These are phyloP conservation scores for Neurospora intermedia DNA, from an alignment of 495 filamentous ascomycete species.

Conservation along the genomic window DNA sequence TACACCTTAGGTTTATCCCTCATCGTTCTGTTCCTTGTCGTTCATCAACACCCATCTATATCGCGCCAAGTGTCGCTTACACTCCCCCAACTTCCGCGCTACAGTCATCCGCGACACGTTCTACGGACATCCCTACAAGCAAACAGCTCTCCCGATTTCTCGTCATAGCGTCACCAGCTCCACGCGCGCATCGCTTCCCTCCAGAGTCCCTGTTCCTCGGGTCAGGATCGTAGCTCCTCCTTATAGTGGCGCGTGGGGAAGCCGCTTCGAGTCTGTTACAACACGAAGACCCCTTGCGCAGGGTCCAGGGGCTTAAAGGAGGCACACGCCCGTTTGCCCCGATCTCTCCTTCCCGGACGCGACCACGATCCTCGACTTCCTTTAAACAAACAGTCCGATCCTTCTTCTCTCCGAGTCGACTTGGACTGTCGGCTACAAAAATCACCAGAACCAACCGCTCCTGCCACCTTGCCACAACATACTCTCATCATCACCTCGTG, in stretches of 20 bases:
- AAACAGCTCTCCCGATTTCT: neutral
- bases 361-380: neutral
- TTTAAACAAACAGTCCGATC: neutral
- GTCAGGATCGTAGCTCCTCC: neutral
- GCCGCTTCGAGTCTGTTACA: neutral
- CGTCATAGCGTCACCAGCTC: neutral
- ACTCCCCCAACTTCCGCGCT: neutral
- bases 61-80: neutral
- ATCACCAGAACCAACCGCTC: neutral
- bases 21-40: neutral
- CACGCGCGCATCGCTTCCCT: neutral
- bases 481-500: neutral
- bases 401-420: neutral
- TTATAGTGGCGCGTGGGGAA: neutral
- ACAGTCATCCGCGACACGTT: neutral
- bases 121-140: neutral
- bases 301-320: neutral
- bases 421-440: neutral
- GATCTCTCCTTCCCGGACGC: neutral
- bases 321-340: neutral
- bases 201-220: neutral
- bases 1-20: neutral
- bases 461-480: neutral
- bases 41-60: neutral
- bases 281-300: neutral